Base-by-base conservation (phyloP, 192 early-diverging fungal genomes). In the Entomortierella parvispora region DNA sequence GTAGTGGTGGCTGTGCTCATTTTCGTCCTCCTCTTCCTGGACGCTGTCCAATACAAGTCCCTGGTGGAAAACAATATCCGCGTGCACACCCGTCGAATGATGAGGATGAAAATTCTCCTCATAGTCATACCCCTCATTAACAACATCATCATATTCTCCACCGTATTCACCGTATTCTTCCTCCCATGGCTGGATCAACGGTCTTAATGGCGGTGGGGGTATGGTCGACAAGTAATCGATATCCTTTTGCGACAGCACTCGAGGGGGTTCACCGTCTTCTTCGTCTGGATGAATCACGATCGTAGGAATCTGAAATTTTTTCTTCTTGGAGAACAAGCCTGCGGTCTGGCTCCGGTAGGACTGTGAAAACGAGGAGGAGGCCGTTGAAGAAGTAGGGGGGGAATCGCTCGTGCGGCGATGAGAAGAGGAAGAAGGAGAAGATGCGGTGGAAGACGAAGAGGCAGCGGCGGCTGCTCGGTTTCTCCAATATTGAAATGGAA, bases 201-300 rank as follows among this genome's bases (percentile, higher is more conserved):
- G 46, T 26, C 60, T 31, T 9, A 77, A 47, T 2, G 65, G 65
- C 25, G 54, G 47, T 15, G 74, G 65, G 3, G 74, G 74, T 53
- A 62, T 57, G 11, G 55, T 77, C 5, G 66, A 58, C 12, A 77
- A 25, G 34, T 77, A 77, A 22, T 77, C 74, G 15, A 77, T 77
- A 10, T 77, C 74, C 23, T 33, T 57, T 0, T 77, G 52, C 0
- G 74, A 56, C 5, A 77, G 43, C 5, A 68, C 61, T 15, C 66
- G 32, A 10, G 55, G 34, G 0, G 74, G 74, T 25, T 68, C 74
- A 34, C 55, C 61, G 26, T 77, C 74, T 3, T 68, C 74, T 5
- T 77, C 74, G 23, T 77, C 74, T 26, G 74, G 74, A 47, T 77
- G 74, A 32, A 77, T 32, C 8, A 77, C 65, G 40, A 77, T 68